Conservation (phyloP, 495 filamentous ascomycete genomes). For the Aspergillus indologenus region DNA sequence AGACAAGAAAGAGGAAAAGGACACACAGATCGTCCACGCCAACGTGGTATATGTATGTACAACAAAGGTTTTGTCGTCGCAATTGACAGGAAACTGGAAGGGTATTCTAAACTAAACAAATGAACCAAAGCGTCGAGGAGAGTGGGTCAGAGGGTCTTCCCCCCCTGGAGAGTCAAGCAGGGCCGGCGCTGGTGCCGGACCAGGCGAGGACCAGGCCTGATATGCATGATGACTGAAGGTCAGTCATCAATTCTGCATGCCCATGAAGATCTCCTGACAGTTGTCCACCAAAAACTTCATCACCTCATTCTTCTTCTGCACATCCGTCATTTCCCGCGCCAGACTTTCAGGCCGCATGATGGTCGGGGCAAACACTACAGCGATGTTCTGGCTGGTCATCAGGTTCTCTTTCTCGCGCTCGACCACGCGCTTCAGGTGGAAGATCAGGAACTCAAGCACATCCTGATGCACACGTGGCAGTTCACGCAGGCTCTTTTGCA, state of each 20-base stretch:
- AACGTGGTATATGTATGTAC: slow-evolving; percentile 19
- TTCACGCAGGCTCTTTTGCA: slow-evolving; percentile 68
- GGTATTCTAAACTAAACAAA: slow-evolving; percentile 14
- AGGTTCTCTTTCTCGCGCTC: slow-evolving; percentile 76
- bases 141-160: background rate
- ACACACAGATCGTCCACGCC: slow-evolving; percentile 5
- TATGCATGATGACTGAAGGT: background rate
- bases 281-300: slow-evolving; percentile 90
- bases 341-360: slow-evolving; percentile 88
- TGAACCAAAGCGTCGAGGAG: background rate
- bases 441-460: slow-evolving; percentile 88
- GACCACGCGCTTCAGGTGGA: slow-evolving; percentile 89
- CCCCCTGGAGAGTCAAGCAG: background rate
- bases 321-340: slow-evolving; percentile 93
- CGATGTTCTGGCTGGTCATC: slow-evolving; percentile 93
- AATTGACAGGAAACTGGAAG: slow-evolving; percentile 15
- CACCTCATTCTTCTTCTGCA: slow-evolving; percentile 84
- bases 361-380: slow-evolving; percentile 97
- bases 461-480: slow-evolving; percentile 81
- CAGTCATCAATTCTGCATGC: slow-evolving; percentile 30
- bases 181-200: slow-evolving; percentile 8
- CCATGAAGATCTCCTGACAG: slow-evolving; percentile 71
- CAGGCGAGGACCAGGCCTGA: slow-evolving; percentile 11
- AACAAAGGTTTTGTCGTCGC: background rate
- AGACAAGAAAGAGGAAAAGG: background rate